phyloP scores from a whole-genome alignment of 2,329 filamentous ascomycete species.

The Arthrobotrys entomopaga region DNA sequence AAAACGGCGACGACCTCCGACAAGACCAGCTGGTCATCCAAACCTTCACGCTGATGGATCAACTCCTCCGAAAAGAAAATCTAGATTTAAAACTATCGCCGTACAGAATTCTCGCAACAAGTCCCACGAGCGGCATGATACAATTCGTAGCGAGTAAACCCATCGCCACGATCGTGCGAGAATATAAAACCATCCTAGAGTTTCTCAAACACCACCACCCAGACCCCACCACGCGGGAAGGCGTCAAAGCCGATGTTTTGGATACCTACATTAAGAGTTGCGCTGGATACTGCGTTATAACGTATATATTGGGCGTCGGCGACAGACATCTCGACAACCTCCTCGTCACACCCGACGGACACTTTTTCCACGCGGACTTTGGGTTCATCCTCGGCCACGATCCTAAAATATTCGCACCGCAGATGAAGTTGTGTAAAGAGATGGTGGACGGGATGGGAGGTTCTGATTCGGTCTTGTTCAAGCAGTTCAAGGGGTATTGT shows the following conservation, averaged over 20 bases:
- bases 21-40: conserved; percentile 98
- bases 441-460: conserved; percentile 99
- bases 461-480: conserved; percentile 79
- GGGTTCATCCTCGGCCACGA: conserved; percentile 97
- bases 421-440: conserved; percentile 96
- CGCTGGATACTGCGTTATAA: conserved; percentile 95
- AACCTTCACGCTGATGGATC: conserved; percentile 98
- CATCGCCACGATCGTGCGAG: conserved; percentile 82
- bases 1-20: conserved; percentile 92
- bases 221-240: conserved; percentile 80
- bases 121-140: conserved; percentile 85
- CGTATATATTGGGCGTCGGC: conserved; percentile 94
- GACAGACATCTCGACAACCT: conserved; percentile 97
- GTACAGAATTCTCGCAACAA: conserved; percentile 95
- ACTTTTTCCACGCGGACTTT: conserved; percentile 99
- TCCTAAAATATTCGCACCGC: conserved; percentile 94
- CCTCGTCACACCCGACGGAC: conserved; percentile 84
- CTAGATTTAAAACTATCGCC: conserved; percentile 93
- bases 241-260: conserved; percentile 89
- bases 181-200: conserved; percentile 80
- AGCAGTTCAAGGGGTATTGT: conserved; percentile 92
- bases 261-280: conserved; percentile 96
- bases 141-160: conserved; percentile 91
- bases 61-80: conserved; percentile 93
- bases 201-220: conserved; percentile 92